These are phyloP conservation scores for Lipomyces starkeyi DNA, from an alignment of 805 yeast genomes.

Conservation along the genomic window DNA sequence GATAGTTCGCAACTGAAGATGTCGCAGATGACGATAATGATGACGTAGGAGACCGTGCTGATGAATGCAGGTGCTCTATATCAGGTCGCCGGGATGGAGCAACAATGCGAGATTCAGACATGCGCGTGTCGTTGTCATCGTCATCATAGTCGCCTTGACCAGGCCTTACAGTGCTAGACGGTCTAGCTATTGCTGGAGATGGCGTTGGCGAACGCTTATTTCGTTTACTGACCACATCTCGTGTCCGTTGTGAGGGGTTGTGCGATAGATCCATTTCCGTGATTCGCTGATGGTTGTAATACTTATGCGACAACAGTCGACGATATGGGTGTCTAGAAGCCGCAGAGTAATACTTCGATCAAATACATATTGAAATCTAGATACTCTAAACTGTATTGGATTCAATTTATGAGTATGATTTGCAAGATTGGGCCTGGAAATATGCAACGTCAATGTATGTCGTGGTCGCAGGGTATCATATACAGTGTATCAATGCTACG, in stretches of 20 bases:
- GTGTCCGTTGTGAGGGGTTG: not conserved
- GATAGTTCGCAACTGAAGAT: slow-evolving; percentile 6
- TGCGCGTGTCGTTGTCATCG: not conserved
- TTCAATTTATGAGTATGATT: too few species aligned
- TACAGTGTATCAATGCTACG: too few species aligned
- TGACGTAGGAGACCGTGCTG: slow-evolving; percentile 1
- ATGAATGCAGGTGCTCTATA: not conserved
- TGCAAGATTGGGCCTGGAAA: too few species aligned
- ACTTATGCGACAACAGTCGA: too few species aligned
- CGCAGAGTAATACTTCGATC: too few species aligned
- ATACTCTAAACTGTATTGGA: too few species aligned
- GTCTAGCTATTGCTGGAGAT: not conserved
- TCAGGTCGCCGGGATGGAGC: not conserved
- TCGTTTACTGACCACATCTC: not conserved
- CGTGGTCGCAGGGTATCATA: too few species aligned
- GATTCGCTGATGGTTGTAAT: too few species aligned
- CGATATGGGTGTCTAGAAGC: too few species aligned
- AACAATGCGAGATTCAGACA: not conserved
- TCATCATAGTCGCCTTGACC: not conserved
- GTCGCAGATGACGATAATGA: slow-evolving; percentile 5
- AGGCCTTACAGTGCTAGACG: not conserved
- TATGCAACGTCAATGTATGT: too few species aligned
- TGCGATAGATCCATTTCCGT: not conserved
- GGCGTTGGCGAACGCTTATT: not conserved
- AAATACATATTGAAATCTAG: too few species aligned